Percentiles rank a stretch among this genome's conserved stretches.
Evolutionary conservation across 2,329 filamentous ascomycete genomes (phyloP).

Genomic region (Nemania sp.): DNA sequence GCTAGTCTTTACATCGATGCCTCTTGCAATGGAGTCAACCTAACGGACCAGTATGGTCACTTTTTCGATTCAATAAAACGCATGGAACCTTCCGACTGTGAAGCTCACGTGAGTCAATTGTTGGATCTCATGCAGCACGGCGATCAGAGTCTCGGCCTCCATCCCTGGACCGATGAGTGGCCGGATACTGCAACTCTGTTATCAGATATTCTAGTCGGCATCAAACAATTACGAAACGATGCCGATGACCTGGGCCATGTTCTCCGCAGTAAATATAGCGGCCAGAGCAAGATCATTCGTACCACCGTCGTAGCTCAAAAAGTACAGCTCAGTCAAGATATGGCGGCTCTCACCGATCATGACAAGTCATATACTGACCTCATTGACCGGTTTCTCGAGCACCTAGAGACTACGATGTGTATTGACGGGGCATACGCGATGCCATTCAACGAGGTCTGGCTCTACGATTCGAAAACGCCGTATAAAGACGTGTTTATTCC

Average conservation of each 20-base stretch:
- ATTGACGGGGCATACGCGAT: constrained; percentile 50
- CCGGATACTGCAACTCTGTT: constrained; percentile 44
- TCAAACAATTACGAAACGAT: constrained; percentile 52
- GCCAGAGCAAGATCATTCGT: constrained; percentile 70
- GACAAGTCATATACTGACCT: constrained; percentile 72
- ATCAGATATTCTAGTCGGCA: constrained; percentile 48
- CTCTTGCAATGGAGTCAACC: constrained; percentile 58
- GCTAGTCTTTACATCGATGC: constrained; percentile 65
- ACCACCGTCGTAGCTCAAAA: constrained; percentile 82
- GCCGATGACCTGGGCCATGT: constrained; percentile 52
- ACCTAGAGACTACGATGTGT: constrained; percentile 47
- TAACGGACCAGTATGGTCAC: constrained; percentile 55
- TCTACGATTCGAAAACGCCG: constrained; percentile 73
- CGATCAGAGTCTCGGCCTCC: constrained; percentile 44
- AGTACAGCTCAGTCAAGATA: constrained; percentile 77
- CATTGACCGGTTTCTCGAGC: constrained; percentile 59
- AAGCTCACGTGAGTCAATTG: constrained; percentile 49
- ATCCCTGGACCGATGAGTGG: constrained; percentile 41
- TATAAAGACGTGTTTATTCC: constrained; percentile 77
- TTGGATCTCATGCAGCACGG: constrained; percentile 45
- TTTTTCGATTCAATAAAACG: constrained; percentile 64
- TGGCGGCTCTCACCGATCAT: constrained; percentile 69
- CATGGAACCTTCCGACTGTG: constrained; percentile 57
- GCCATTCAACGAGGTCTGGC: constrained; percentile 72
- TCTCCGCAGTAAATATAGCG: constrained; percentile 76